Percentiles rank a stretch among this genome's conserved stretches.
These are phyloP conservation scores for Zhuliangozyma blackwelliae DNA, from an alignment of 1,139 yeast genomes.

Conservation along the genomic window DNA sequence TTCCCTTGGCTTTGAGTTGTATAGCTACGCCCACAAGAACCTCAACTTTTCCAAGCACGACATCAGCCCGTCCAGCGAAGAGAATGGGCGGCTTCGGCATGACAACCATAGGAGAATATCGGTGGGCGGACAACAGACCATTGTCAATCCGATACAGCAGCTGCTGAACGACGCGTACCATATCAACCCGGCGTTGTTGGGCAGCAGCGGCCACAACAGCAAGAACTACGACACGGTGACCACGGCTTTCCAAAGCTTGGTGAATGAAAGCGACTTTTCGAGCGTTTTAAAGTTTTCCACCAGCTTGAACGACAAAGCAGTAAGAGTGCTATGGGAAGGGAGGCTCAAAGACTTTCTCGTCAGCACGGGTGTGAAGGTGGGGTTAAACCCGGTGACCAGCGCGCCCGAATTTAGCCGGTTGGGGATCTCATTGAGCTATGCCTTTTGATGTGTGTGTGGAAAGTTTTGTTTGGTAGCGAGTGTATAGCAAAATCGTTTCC, in stretches of 20 bases:
- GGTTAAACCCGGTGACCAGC: slow-evolving; percentile 24
- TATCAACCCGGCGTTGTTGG: slow-evolving; percentile 21
- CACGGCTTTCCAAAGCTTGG: slow-evolving; percentile 50
- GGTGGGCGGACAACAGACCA: not conserved
- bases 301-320: slow-evolving; percentile 56
- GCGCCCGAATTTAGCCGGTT: slow-evolving; percentile 35
- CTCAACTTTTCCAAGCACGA: slow-evolving; percentile 6
- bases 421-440: slow-evolving; percentile 40
- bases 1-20: slow-evolving; percentile 81
- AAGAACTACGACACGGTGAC: slow-evolving; percentile 33
- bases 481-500: not conserved
- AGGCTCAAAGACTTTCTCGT: slow-evolving; percentile 73
- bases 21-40: slow-evolving; percentile 36
- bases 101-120: not conserved
- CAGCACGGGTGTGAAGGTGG: slow-evolving; percentile 65
- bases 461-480: no score
- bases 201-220: slow-evolving; percentile 8
- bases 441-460: slow-evolving; percentile 16
- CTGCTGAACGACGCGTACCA: slow-evolving; percentile 23
- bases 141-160: slow-evolving; percentile 22
- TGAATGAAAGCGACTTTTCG: slow-evolving; percentile 52
- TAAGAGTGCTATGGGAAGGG: slow-evolving; percentile 85
- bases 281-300: slow-evolving; percentile 76
- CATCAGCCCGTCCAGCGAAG: slow-evolving; percentile 6
- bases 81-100: slow-evolving; percentile 5